A percentile compares a stretch with the other conserved stretches of the same genome.
phyloP scores from a whole-genome alignment of 116 monocot species.

The Dioscorea cayenensis region DNA sequence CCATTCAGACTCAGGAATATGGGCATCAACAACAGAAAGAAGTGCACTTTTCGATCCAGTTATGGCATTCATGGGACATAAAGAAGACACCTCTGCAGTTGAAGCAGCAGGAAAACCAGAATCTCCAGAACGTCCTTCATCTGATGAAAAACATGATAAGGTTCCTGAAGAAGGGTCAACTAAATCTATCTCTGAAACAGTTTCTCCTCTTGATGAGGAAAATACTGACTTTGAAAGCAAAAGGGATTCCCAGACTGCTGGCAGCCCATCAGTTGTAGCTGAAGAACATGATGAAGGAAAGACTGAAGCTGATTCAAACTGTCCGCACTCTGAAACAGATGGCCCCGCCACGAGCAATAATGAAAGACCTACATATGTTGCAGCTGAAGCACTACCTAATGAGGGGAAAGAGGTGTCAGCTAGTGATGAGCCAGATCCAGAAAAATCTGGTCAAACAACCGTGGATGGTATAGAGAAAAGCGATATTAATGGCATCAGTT shows the following conservation, averaged over 20 bases:
- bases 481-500: slow-evolving; percentile 7
- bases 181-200: slow-evolving; percentile 15
- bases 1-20: slow-evolving; percentile 63
- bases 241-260: slow-evolving; percentile 6
- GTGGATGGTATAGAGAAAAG: slow-evolving; percentile 18
- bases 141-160: slow-evolving; percentile 14
- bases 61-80: slow-evolving; percentile 82
- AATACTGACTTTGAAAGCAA: slow-evolving; percentile 21
- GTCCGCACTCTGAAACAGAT: slow-evolving; percentile 24
- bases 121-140: slow-evolving; percentile 22
- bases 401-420: slow-evolving; percentile 7
- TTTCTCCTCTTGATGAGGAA: slow-evolving; percentile 14
- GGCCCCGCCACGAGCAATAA: slow-evolving; percentile 1
- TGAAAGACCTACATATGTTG: not conserved
- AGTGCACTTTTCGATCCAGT: slow-evolving; percentile 72
- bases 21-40: slow-evolving; percentile 57
- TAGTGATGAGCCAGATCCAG: slow-evolving; percentile 10
- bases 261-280: slow-evolving; percentile 6
- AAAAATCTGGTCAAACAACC: slow-evolving; percentile 6
- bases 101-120: slow-evolving; percentile 39
- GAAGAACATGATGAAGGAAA: slow-evolving; percentile 19
- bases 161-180: slow-evolving; percentile 15
- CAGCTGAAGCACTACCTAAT: slow-evolving; percentile 17
- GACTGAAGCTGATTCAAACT: slow-evolving; percentile 18
- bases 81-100: slow-evolving; percentile 28